Base-by-base conservation (phyloP, 371 early-diverging fungal genomes). In the Circinella umbellata region DNA sequence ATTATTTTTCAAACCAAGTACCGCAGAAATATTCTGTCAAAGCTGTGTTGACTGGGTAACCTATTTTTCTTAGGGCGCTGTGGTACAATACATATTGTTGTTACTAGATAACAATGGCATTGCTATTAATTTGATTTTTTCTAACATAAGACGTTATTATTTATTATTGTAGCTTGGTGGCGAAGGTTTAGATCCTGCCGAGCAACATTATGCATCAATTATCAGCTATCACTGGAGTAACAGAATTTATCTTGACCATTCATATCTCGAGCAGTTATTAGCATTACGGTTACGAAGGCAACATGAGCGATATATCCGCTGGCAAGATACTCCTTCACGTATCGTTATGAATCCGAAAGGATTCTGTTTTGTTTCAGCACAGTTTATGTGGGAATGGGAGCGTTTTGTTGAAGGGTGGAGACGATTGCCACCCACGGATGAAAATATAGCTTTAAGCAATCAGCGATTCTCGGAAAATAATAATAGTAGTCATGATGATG, bases 41-140 rank as follows among this genome's bases (percentile, higher is more conserved):
- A 14, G 49, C 7, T 79, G 79, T 51, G 69, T 76, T 2, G 79
- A 76, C 66, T 76, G 79, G 79, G 76, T 79, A 74, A 72, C 11
- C 27, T 27, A 27, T 27, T 34, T 37, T 57, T 57, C 4, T 57
- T 57, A 9, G 9, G n/a, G 1, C 4, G n/a, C n/a, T n/a, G n/a
- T 27, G 20, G 4, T 57, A 8, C 57, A 10, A 20, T 10, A n/a
- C 10, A 57, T 15, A 10, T 14, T 51, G 60, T 13, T 59, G 48
- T 17, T 53, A 4, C 20, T 13, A 53, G 51, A n/a, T 42, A 42
- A 42, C 27, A 27, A 27, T 27, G 27, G 2, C 2, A 42, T 42
- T 11, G 1, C 11, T 42, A 9, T 6, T 42, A 9, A 42, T 11
- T 11, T 42, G 11, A 42, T 42, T 9, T 11, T 39, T 9, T 0